Base-by-base conservation (phyloP, 2,329 filamentous ascomycete species). In the Fusarium sp. region DNA sequence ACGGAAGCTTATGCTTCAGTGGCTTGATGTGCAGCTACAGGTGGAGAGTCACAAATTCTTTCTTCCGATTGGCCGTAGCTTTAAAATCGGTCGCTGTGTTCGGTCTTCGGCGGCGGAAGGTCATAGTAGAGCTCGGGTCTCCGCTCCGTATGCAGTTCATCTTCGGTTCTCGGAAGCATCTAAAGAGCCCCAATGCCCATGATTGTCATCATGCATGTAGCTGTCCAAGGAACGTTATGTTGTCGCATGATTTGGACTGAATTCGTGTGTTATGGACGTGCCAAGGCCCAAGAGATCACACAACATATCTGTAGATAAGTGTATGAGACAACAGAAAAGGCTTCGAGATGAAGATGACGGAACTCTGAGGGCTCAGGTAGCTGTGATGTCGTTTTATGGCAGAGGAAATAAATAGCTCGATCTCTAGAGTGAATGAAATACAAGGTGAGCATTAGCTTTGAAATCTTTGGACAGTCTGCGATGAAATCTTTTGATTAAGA, bases 381-480 rank as follows among this genome's bases (percentile, higher is more conserved):
- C 19, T 7, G 9, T 15, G 4, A 21, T 15, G 3, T 45, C 19
- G 25, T 27, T 27, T 21, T 3, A 15, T 21, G 3, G 14, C 4
- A 7, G 14, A 45, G 12, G 21, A 10, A 5, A 10, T 5, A 0
- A 0, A 1, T 5, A 27, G 23, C 9, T 27, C 4, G 9, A 21
- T 5, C 19, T 45, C 18, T 15, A 27, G 44, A 8, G 25, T 21
- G 6, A 21, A 19, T 27, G 11, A 15, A 18, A 9, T 12, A 18
- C 16, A 21, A n/a, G 7, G 14, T 14, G 14, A n/a, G 12, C 21
- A 41, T n/a, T n/a, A n/a, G 4, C 4, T n/a, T 9, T 41, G 3
- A 18, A 4, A 23, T 7, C n/a, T 42, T 18, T 18, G 2, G 15
- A 42, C 0, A 42, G 41, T 6, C 23, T 2, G 8, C 15, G 5